Base-by-base conservation (phyloP, 176 grass and related monocot species). In the Oryza australiensis region DNA sequence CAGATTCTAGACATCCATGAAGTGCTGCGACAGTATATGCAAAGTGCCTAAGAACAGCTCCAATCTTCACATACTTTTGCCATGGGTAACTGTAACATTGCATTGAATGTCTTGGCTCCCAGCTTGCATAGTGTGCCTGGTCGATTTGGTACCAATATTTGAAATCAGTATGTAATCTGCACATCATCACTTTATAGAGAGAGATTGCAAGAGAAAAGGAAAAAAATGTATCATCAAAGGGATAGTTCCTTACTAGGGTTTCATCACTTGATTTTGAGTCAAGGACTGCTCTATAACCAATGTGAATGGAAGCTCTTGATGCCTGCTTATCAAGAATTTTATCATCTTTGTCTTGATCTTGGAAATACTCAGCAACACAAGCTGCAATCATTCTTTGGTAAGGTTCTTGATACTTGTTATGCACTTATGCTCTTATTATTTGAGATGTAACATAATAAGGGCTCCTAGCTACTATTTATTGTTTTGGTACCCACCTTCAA, bases 181-280 rank as follows among this genome's bases (percentile, higher is more conserved):
- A 53, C 18, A 53, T 5, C 49, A 20, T 53, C 49, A 20, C 16
- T 53, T 20, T 53, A 53, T 20, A 38, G 38, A 16, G 26, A 2
- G 15, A n/a, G 24, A 5, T 66, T 26, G 57, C 13, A 32, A 4
- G 3, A 30, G 14, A 1, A 63, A 74, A 26, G 55, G 4, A 16
- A 63, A 38, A 27, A 38, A 59, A 41, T 32, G 14, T 13, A 77
- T 32, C 62, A 46, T 60, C 34, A 55, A 12, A 68, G 5, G n/a
- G 62, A 34, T 23, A 37, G 62, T 42, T 60, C 74, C 84, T 91
- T 86, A 98, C 95, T 42, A 95, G 88, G 55, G 68, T 84, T 84
- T 98, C 95, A 48, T 98, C 95, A 78, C 62, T 98, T 48, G 95
- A 93, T 91, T 98, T 98, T 55, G 95, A 91, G 37, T 98, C 95